phyloP scores from a whole-genome alignment of 805 yeast species.

The Zygosaccharomyces bisporus region DNA sequence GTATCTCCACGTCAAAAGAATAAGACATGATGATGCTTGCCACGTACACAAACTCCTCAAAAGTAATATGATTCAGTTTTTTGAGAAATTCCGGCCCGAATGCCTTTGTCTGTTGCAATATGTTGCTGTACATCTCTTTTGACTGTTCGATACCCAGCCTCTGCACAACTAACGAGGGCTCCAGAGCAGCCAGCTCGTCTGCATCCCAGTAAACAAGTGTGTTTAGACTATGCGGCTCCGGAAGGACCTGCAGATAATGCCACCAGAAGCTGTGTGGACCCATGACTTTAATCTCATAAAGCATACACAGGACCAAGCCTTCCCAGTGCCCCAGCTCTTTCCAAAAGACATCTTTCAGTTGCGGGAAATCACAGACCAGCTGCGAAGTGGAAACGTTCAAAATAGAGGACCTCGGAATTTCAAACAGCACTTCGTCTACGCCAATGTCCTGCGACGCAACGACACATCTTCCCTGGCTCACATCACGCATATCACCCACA shows the following conservation, averaged over 20 bases:
- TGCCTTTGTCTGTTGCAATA: constrained; percentile 24
- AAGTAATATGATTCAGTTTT: constrained; percentile 39
- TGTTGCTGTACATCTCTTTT: constrained; percentile 49
- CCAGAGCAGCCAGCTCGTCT: constrained; percentile 50
- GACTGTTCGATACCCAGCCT: constrained; percentile 73
- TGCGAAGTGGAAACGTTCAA: constrained; percentile 59
- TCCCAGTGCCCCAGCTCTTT: constrained; percentile 65
- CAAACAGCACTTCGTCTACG: constrained; percentile 61
- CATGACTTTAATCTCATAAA: constrained; percentile 53
- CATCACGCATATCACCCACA: constrained; percentile 55
- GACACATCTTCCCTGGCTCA: constrained; percentile 74
- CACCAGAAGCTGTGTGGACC: constrained; percentile 56
- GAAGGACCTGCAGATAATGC: constrained; percentile 69
- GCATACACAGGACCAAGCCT: constrained; percentile 61
- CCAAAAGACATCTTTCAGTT: constrained; percentile 35
- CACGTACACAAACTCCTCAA: constrained; percentile 61
- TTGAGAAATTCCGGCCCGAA: constrained; percentile 24
- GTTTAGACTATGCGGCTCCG: constrained; percentile 47
- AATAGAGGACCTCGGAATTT: constrained; percentile 57
- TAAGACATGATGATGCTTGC: constrained; percentile 86
- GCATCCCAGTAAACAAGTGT: constrained; percentile 79
- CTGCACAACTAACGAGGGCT: constrained; percentile 66
- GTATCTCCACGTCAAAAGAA: constrained; percentile 74
- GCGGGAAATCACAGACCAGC: constrained; percentile 37
- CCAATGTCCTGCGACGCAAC: constrained; percentile 59